Conservation (phyloP, 2,329 filamentous ascomycete species). For the Aspergillus sergii region DNA sequence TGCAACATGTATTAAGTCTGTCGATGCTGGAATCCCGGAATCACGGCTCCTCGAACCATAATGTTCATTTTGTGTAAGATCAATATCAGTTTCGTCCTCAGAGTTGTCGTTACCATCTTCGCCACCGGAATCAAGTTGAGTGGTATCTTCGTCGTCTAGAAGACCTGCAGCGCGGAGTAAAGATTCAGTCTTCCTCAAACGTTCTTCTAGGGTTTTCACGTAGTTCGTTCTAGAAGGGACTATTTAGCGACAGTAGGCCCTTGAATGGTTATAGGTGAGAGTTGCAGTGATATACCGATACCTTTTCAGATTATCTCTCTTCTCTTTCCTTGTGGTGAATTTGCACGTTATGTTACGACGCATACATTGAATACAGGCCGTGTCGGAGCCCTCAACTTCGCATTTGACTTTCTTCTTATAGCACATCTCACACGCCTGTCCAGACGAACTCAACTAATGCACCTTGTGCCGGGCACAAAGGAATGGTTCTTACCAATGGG, state of each 20-base stretch:
- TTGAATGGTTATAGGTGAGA: not conserved
- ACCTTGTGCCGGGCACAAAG: conserved; percentile 1
- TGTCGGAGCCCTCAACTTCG: conserved; percentile 79
- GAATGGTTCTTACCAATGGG: conserved; percentile 23
- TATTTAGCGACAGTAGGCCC: conserved; percentile 7
- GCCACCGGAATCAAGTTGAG: conserved; percentile 34
- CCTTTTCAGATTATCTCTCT: conserved; percentile 88
- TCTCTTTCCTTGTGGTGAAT: conserved; percentile 92
- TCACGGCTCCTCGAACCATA: conserved; percentile 5
- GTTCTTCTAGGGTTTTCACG: conserved; percentile 89
- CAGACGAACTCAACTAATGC: conserved; percentile 17
- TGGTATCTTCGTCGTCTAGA: conserved; percentile 75
- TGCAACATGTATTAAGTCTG: conserved; percentile 1
- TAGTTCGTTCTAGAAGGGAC: conserved; percentile 74
- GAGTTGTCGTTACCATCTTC: conserved; percentile 23
- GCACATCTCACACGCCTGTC: conserved; percentile 86
- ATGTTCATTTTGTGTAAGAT: conserved; percentile 43
- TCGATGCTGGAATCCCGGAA: not conserved
- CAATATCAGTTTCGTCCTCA: conserved; percentile 14
- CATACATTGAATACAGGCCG: conserved; percentile 76
- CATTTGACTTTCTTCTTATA: conserved; percentile 88
- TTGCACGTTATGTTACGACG: conserved; percentile 95
- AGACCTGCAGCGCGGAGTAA: conserved; percentile 80
- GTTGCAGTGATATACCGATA: conserved; percentile 40
- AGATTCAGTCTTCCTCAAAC: conserved; percentile 87